These are phyloP conservation scores for Amanita fuliginea DNA, from an alignment of 768 basidiomycete genomes.

Conservation along the genomic window DNA sequence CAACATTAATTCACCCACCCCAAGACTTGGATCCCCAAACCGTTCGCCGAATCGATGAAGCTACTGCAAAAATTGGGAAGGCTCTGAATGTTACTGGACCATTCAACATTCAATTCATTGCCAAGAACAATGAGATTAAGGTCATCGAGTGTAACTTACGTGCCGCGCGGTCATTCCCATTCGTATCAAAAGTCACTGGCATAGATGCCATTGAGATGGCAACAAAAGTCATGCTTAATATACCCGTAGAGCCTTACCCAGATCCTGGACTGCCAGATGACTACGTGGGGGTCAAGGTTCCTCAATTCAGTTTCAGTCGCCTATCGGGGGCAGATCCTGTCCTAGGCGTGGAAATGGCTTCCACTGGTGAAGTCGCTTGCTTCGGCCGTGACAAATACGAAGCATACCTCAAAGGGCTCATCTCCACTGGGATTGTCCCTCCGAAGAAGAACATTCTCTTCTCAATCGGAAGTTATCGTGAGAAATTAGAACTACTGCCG, in stretches of 20 bases:
- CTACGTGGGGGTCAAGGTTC: constrained; percentile 98
- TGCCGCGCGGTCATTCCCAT: constrained; percentile 96
- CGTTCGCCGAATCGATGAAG: constrained; percentile 91
- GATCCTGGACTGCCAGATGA: constrained; percentile 78
- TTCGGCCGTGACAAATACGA: constrained; percentile 98
- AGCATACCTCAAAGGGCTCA: constrained; percentile 93
- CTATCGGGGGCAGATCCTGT: constrained; percentile 96
- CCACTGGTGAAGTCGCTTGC: constrained; percentile 98
- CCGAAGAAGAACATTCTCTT: constrained; percentile 98
- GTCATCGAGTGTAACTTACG: constrained; percentile 99
- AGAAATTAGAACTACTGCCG: constrained; percentile 93
- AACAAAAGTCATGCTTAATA: constrained; percentile 93
- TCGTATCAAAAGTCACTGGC: constrained; percentile 97
- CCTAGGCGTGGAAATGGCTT: constrained; percentile 98
- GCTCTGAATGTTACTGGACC: constrained; percentile 97
- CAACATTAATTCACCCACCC: constrained; percentile 94
- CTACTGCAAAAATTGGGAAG: constrained; percentile 94
- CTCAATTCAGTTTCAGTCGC: constrained; percentile 98
- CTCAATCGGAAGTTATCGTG: constrained; percentile 93
- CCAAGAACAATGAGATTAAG: constrained; percentile 99
- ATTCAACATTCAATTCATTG: constrained; percentile 99
- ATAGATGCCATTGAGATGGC: constrained; percentile 98
- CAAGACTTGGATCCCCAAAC: constrained; percentile 97
- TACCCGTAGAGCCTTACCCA: constrained; percentile 87
- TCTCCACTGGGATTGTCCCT: constrained; percentile 88